Base-by-base conservation (phyloP, 148 eudicot species). In the Nepenthes mirabilis region DNA sequence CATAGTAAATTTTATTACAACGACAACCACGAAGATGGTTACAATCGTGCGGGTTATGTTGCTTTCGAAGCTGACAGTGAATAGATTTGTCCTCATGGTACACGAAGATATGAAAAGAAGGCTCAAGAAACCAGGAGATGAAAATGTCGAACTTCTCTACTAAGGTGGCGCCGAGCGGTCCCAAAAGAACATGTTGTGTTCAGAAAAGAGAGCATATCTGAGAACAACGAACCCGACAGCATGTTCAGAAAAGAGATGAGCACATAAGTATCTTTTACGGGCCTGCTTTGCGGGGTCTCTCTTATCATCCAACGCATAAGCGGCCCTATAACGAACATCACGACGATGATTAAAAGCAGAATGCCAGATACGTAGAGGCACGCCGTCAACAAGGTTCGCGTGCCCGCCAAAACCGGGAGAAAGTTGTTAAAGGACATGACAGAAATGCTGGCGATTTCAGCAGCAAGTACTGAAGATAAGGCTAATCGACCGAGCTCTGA, bases 281-380 rank as follows among this genome's bases (percentile, higher is more conserved):
- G 82, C 62, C 79, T 71, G n/a, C 71, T 79, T 60, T 71, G 71
- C 1, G 82, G 82, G 2, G 79, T 78, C 35, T 58, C 50, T 37
- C 37, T 68, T 58, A 71, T 55, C 48, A 74, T 37, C 70, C 71
- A 68, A 2, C 60, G n/a, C 67, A 71, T 37, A 14, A 58, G 34
- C 37, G 79, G 82, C 2, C 75, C 65, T 33, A 78, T 6, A 11
- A 71, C 37, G 7, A 47, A 35, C 13, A 71, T 13, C 3, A 62
- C 52, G 9, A 54, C 23, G n/a, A 74, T 33, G 3, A 60, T 1
- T 1, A 68, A 43, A 23, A n/a, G 37, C 2, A 51, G 2, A 6
- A 52, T 32, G 1, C 66, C 72, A 23, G 14, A 51, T 1, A 33
- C 6, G 33, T 33, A 7, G 47, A 47, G 32, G 2, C 43, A 1